A percentile compares a stretch with the other conserved stretches of the same genome.
Evolutionary conservation across 495 filamentous ascomycete genomes (phyloP).

Genomic region (Daldinia loculata): DNA sequence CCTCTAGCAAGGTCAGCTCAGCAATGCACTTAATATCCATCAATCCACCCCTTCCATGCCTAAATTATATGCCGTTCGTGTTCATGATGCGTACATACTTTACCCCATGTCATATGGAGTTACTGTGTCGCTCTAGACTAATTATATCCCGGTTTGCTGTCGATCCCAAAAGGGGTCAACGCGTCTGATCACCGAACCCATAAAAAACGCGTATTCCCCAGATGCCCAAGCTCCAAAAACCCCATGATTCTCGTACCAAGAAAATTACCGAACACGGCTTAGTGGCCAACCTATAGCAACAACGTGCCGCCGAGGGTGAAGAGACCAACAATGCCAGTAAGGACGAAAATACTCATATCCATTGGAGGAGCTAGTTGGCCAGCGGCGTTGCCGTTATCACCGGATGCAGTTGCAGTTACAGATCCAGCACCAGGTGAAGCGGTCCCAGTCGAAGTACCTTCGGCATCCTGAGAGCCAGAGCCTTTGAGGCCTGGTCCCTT

Average conservation of each 20-base stretch:
- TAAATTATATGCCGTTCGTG: constrained; percentile 17
- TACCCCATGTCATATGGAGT: not conserved
- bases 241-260: not conserved
- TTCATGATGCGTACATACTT: constrained; percentile 3
- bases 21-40: constrained; percentile 35
- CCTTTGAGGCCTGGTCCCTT: constrained; percentile 75
- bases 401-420: constrained; percentile 54
- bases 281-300: constrained; percentile 58
- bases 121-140: constrained; percentile 15
- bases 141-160: constrained; percentile 12
- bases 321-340: constrained; percentile 62
- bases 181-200: constrained; percentile 13
- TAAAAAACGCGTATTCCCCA: constrained; percentile 27
- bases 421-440: constrained; percentile 70
- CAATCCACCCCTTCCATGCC: not conserved
- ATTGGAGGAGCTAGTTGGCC: constrained; percentile 55
- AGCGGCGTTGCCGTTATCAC: constrained; percentile 49
- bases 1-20: constrained; percentile 35
- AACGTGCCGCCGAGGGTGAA: constrained; percentile 73
- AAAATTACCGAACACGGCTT: not conserved
- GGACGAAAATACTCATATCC: constrained; percentile 62
- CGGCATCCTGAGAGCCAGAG: constrained; percentile 74
- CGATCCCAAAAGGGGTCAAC: constrained; percentile 18
- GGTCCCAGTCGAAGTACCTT: constrained; percentile 65
- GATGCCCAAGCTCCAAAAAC: constrained; percentile 7